These are phyloP conservation scores for Rhodotorula kratochvilovae DNA, from an alignment of 768 basidiomycete species.

Conservation along the genomic window DNA sequence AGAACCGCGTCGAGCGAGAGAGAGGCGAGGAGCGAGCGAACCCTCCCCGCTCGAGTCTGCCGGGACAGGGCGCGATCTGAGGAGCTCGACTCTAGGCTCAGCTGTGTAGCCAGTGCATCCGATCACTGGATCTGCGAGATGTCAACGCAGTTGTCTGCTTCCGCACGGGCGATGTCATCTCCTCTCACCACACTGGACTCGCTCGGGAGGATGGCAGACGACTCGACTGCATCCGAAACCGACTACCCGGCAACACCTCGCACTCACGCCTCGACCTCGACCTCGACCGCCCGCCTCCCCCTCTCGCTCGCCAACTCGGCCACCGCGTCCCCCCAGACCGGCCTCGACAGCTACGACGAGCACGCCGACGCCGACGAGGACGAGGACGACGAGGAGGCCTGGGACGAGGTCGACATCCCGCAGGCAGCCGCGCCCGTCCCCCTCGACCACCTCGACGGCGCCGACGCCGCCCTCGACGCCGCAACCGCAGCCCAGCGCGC, in stretches of 20 bases:
- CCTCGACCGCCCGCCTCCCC: not conserved
- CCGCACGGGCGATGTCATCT: too few relatives aligned
- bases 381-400: conserved; percentile 34
- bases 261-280: not conserved
- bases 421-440: conserved; percentile 3
- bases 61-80: too few relatives aligned
- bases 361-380: conserved; percentile 1
- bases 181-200: too few relatives aligned
- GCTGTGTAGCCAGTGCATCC: too few relatives aligned
- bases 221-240: conserved; percentile 14
- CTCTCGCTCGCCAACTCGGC: not conserved
- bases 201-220: not conserved
- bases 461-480: conserved; percentile 1
- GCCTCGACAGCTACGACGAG: not conserved
- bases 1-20: too few relatives aligned
- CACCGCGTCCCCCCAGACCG: not conserved
- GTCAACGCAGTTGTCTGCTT: not conserved
- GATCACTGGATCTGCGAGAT: too few relatives aligned
- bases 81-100: too few relatives aligned
- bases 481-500: conserved; percentile 2
- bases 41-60: too few relatives aligned
- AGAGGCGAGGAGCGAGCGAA: too few relatives aligned
- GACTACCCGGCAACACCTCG: not conserved
- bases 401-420: conserved; percentile 40
- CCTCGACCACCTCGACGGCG: conserved; percentile 14